These are phyloP conservation scores for Protea cynaroides DNA, from an alignment of 164 flowering plant genomes.

Conservation along the genomic window DNA sequence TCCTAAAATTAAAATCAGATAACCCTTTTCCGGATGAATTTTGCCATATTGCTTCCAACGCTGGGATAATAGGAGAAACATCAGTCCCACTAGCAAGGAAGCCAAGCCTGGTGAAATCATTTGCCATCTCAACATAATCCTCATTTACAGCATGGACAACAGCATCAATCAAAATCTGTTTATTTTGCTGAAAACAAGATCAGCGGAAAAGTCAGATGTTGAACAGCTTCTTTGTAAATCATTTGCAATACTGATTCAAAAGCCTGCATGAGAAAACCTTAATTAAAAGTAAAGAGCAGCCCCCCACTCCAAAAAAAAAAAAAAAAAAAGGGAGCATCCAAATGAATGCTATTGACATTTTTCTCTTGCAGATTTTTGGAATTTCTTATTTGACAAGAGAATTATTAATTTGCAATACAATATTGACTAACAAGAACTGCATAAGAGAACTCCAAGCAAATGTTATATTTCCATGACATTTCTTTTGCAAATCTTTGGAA, in stretches of 20 bases:
- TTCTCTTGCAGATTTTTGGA: background rate
- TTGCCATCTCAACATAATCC: conserved; percentile 97
- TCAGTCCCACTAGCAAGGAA: conserved; percentile 94
- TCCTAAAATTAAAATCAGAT: conserved; percentile 89
- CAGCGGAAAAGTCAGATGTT: background rate
- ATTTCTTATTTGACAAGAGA: background rate
- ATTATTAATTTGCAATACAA: too few species aligned
- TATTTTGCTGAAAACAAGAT: conserved; percentile 67
- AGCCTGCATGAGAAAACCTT: background rate
- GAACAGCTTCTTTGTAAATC: background rate
- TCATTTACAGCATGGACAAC: conserved; percentile 99
- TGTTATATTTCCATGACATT: background rate
- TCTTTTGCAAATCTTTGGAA: background rate
- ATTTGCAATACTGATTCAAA: background rate
- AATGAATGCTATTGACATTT: background rate
- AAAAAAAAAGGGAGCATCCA: background rate
- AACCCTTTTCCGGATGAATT: conserved; percentile 93
- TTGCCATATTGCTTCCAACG: conserved; percentile 97
- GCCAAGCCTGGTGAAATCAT: conserved; percentile 98
- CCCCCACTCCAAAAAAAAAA: too few species aligned
- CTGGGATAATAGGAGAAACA: conserved; percentile 90
- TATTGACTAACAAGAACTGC: too few species aligned
- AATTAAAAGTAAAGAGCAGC: background rate
- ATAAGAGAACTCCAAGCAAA: background rate
- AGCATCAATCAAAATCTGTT: conserved; percentile 96